Base-by-base conservation (phyloP, 192 early-diverging fungal species). In the Funneliformis geosporum region DNA sequence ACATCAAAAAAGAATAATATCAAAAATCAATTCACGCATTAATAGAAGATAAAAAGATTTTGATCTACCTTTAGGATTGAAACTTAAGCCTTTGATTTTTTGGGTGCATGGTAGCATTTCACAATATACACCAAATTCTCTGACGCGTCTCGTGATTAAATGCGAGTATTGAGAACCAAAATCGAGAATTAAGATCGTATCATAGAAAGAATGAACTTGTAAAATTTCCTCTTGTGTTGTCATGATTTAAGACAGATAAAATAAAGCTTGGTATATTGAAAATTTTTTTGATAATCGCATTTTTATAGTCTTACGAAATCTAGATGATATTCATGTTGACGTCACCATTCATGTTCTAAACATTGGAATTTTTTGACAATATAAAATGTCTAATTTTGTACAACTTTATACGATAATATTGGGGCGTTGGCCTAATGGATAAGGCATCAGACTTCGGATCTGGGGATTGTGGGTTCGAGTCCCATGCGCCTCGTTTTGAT, bases 121-220 rank as follows among this genome's bases (percentile, higher is more conserved):
- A 89, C 96, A 98, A 91, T 99, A 99, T 72, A 99, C 95, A 76
- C 98, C 98, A 81, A 94, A 91, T 84, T 98, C 96, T 82, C 98
- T 91, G 82, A 99, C 90, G 74, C 98, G 92, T 47, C 97, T 91
- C 60, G 97, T 95, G 86, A 99, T 97, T 82, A 99, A 90, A 83
- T 99, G 97, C 16, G 97, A 97, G 88, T 97, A 98, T 87, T 99
- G 98, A 43, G 96, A 97, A 80, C 98, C 98, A 91, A 98, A 98
- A 89, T 99, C 98, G 78, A 99, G 89, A 87, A 99, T 99, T 79
- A 99, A 92, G 87, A 99, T 92, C 78, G 96, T 97, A 84, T 99
- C 96, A 82, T 95, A 96, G 82, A 94, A 86, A 79, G 91, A 89
- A 83, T 93, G 89, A 80, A 96, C 92, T 79, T 94, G 87, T 16